Percentiles rank a stretch among this genome's conserved stretches.
Conservation (phyloP, 805 yeast genomes). For the Ogataea methylovora region DNA sequence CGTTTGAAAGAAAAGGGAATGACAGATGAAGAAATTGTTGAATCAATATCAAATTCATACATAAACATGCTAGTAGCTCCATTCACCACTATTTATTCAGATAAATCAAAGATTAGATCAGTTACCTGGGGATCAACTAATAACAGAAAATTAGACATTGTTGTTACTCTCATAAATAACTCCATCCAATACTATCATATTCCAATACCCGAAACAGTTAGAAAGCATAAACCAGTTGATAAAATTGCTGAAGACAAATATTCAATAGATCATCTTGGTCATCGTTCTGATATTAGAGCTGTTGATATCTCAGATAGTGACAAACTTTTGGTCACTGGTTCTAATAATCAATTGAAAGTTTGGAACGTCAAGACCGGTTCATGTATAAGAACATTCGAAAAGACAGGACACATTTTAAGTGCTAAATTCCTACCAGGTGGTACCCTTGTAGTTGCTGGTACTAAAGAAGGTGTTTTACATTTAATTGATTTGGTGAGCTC, state of each 20-base stretch:
- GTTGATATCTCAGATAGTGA: constrained; percentile 77
- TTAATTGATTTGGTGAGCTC: constrained; percentile 84
- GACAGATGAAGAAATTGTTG: constrained; percentile 49
- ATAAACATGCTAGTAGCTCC: constrained; percentile 59
- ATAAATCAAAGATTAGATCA: constrained; percentile 50
- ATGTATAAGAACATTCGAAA: constrained; percentile 78
- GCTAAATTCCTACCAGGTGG: constrained; percentile 89
- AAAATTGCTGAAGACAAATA: constrained; percentile 39
- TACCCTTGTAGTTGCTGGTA: constrained; percentile 76
- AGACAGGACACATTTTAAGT: constrained; percentile 77
- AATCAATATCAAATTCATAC: constrained; percentile 38
- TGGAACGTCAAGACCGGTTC: constrained; percentile 74
- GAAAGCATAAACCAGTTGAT: constrained; percentile 37
- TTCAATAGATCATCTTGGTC: constrained; percentile 73
- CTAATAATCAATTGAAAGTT: constrained; percentile 81
- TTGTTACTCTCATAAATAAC: constrained; percentile 65
- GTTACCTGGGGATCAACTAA: constrained; percentile 53
- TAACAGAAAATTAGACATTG: constrained; percentile 46
- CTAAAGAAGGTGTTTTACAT: constrained; percentile 78
- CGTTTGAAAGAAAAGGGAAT: constrained; percentile 69
- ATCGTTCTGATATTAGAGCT: constrained; percentile 82
- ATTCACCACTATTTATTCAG: constrained; percentile 58
- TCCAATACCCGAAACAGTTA: constrained; percentile 46
- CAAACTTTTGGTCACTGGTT: constrained; percentile 77
- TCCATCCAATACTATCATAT: constrained; percentile 63